Conservation (phyloP, 257 asterid genomes). For the Solanum acaule region DNA sequence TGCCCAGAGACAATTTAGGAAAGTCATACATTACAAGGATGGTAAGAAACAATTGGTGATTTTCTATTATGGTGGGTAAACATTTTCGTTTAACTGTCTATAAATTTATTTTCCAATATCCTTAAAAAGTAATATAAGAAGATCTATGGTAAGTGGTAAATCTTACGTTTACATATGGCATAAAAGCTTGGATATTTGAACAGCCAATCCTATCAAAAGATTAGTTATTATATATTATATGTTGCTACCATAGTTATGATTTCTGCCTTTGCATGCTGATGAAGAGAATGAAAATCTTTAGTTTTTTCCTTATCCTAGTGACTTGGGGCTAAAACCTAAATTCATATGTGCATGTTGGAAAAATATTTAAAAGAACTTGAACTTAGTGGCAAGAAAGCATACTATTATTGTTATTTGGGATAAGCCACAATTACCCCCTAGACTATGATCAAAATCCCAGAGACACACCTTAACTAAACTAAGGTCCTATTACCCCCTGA, state of each 20-base stretch:
- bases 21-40: background rate
- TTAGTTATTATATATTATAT: no score
- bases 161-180: background rate
- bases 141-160: background rate
- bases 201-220: background rate
- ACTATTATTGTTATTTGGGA: no score
- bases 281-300: no score
- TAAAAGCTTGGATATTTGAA: background rate
- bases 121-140: background rate
- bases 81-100: background rate
- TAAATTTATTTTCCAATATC: background rate
- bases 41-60: background rate
- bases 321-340: no score
- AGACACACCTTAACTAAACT: no score
- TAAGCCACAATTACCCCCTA: no score
- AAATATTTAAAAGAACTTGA: background rate
- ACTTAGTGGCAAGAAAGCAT: background rate
- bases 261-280: no score
- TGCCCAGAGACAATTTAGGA: background rate
- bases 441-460: no score
- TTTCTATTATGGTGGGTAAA: background rate
- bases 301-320: no score
- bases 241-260: background rate
- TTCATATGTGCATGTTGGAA: background rate
- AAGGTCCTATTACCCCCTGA: no score